Conservation (phyloP, 306 rosid genomes). For the Vigna reflexopilosa region DNA sequence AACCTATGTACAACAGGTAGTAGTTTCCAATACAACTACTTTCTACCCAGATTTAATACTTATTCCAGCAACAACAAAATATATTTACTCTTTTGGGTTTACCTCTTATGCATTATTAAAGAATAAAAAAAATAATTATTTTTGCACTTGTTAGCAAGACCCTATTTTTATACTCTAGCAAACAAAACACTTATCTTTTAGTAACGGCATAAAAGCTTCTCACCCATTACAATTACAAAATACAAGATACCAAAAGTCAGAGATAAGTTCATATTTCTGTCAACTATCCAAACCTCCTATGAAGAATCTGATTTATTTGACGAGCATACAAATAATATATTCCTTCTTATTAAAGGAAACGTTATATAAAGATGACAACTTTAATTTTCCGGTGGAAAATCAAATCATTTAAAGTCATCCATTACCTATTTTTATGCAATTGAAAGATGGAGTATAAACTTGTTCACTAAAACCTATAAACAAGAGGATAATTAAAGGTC, state of each 20-base stretch:
- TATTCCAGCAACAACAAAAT: not conserved
- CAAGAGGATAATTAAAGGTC: slow-evolving; percentile 34
- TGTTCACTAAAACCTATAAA: slow-evolving; percentile 18
- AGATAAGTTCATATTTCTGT: not conserved
- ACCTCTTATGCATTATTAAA: not conserved
- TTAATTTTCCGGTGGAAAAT: slow-evolving; percentile 3
- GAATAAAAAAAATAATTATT: not conserved
- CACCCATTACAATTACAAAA: not conserved
- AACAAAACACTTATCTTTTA: not conserved
- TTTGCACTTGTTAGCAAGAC: not conserved
- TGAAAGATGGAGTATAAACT: not conserved
- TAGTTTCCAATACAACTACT: too few relatives aligned
- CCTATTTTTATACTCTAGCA: not conserved
- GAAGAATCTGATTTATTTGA: not conserved
- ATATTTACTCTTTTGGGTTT: not conserved
- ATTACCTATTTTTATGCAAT: not conserved
- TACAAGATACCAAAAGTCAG: not conserved
- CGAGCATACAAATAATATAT: not conserved
- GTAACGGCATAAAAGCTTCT: not conserved
- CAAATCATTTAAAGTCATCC: not conserved
- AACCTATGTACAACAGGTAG: too few relatives aligned
- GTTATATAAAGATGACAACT: not conserved
- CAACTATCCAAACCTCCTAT: not conserved
- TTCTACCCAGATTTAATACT: too few relatives aligned
- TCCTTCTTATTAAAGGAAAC: not conserved